These are phyloP conservation scores for Fusarium newnesense DNA, from an alignment of 2,329 filamentous ascomycete species.

Conservation along the genomic window DNA sequence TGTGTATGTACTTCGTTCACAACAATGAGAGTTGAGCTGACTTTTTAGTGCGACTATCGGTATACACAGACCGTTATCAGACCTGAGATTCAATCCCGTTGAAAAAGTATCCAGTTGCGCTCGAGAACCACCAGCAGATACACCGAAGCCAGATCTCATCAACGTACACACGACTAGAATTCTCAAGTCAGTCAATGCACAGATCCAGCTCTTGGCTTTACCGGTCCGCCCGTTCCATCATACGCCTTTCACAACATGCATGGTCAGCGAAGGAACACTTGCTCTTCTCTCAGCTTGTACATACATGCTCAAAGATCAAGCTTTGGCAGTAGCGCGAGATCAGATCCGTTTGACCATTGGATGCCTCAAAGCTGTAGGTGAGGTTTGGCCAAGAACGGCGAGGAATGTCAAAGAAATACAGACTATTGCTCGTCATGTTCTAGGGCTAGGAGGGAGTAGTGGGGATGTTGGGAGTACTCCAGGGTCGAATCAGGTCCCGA, in stretches of 20 bases:
- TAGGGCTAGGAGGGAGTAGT: neutral
- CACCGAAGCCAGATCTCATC: constrained; percentile 12
- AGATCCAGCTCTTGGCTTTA: constrained; percentile 20
- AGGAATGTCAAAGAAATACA: constrained; percentile 34
- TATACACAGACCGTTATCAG: constrained; percentile 26
- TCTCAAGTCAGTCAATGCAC: constrained; percentile 26
- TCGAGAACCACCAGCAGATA: constrained; percentile 14
- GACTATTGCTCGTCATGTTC: constrained; percentile 32
- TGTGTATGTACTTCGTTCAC: constrained; percentile 2
- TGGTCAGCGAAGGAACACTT: constrained; percentile 33
- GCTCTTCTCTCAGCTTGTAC: constrained; percentile 25
- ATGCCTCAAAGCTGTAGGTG: constrained; percentile 12
- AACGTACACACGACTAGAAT: constrained; percentile 30
- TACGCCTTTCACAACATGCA: constrained; percentile 30
- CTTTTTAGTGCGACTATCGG: constrained; percentile 21
- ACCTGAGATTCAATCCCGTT: constrained; percentile 26
- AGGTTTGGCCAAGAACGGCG: constrained; percentile 27
- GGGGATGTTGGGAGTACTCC: neutral
- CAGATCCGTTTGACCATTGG: constrained; percentile 32
- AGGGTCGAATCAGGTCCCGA: neutral
- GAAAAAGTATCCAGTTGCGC: constrained; percentile 30
- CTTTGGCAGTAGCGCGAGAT: constrained; percentile 20
- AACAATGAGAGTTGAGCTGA: neutral
- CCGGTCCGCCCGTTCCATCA: constrained; percentile 20
- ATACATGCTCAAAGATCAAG: constrained; percentile 11